Evolutionary conservation across 176 grass and related monocot genomes (phyloP).

Genomic region (Triticum turgidum): DNA sequence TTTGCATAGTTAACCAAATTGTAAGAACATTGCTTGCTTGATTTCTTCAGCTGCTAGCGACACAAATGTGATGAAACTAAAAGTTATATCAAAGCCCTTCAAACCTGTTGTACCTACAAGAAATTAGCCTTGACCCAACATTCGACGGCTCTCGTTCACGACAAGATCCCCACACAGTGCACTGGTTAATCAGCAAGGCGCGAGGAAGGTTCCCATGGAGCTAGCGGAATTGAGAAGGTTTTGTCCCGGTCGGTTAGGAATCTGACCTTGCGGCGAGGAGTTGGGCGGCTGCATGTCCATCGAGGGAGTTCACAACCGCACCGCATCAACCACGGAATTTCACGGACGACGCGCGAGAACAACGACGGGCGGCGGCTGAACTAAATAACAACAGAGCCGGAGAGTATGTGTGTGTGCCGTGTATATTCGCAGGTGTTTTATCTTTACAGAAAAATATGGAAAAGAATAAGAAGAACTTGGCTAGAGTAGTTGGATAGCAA

Average conservation of each 20-base stretch:
- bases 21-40: too few relatives aligned
- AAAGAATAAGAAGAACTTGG: too few relatives aligned
- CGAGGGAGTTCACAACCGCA: neutral
- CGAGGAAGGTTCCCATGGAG: neutral
- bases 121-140: too few relatives aligned
- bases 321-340: neutral
- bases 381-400: neutral
- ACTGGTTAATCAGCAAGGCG: neutral
- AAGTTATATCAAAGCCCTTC: too few relatives aligned
- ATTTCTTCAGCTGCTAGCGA: too few relatives aligned
- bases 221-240: neutral
- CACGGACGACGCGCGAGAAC: too few relatives aligned
- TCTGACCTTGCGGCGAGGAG: slow-evolving; percentile 31
- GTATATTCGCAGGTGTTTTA: neutral
- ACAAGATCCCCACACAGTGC: neutral
- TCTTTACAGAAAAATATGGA: neutral
- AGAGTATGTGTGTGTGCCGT: neutral
- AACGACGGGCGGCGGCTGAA: neutral
- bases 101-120: too few relatives aligned
- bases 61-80: too few relatives aligned
- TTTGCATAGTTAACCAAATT: too few relatives aligned
- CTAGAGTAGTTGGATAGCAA: too few relatives aligned
- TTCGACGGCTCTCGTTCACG: neutral
- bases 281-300: neutral
- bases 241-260: neutral